Base-by-base conservation (phyloP, 2,329 filamentous ascomycete genomes). In the Fusarium sp. region DNA sequence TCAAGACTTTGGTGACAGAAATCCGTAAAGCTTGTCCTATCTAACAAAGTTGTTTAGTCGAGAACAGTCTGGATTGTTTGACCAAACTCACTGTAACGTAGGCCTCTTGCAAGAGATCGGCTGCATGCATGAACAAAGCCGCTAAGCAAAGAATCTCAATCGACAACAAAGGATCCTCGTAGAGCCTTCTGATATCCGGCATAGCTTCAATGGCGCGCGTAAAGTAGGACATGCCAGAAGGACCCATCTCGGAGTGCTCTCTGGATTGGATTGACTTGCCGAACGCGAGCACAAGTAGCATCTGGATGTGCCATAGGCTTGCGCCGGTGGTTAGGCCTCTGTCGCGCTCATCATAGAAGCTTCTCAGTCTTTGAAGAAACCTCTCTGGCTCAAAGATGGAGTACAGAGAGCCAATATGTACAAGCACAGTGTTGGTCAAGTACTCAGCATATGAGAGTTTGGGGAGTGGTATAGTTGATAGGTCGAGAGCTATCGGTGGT, bases 121-220 rank as follows among this genome's bases (percentile, higher is more conserved):
- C 62, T 7, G 69, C 69, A 15, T 71, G 68, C 68, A 71, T 71
- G 50, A 69, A 71, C 31, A 71, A 56, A 9, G 69, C 52, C 8
- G 61, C 40, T 15, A 71, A 13, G 9, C 61, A 71, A 5, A 71
- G 50, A 8, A 71, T 56, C 49, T 71, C 69, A n/a, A 71, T 71
- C 13, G 69, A 66, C 24, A 71, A 28, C 5, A 71, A 21, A 11
- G 69, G 68, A 13, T 67, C 28, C 15, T 71, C 65, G 7, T 67
- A 71, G 1, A 71, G 57, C 13, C 65, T 51, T 17, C 69, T 59
- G 26, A 71, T 57, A 19, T 71, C 69, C 5, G 69, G 68, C 38
- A 71, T 60, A 3, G 69, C 68, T 15, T 69, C 57, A 9, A 71
- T 56, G 3, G 69, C 69, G 13, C 40, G 33, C 8, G 40, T 69